These are phyloP conservation scores for Mucor saturninus DNA, from an alignment of 371 early-diverging fungal genomes.

Conservation along the genomic window DNA sequence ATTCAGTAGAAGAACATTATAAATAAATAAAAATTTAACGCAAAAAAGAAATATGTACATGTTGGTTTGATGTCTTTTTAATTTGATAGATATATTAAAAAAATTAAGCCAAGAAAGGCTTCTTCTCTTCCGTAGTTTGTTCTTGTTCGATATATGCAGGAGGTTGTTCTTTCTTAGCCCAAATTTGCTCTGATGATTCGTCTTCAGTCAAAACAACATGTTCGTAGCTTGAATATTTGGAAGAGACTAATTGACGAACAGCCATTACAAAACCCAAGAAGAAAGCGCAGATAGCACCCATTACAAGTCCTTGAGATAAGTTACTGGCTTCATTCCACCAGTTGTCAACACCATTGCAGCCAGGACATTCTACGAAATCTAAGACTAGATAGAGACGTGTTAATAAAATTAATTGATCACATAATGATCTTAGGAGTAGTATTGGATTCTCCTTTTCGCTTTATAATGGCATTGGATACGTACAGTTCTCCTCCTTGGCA, in stretches of 20 bases:
- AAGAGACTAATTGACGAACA: conserved; percentile 36
- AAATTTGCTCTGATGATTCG: conserved; percentile 18
- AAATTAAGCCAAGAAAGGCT: conserved; percentile 33
- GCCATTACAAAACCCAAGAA: conserved; percentile 33
- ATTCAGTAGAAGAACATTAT: conserved; percentile 1
- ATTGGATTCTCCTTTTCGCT: neutral
- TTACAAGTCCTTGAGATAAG: conserved; percentile 29
- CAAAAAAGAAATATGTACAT: too few relatives aligned
- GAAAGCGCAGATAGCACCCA: conserved; percentile 32
- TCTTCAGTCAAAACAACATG: conserved; percentile 23
- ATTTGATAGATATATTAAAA: too few relatives aligned
- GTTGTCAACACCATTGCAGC: conserved; percentile 14
- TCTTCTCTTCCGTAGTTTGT: conserved; percentile 30
- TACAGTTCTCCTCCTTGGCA: neutral
- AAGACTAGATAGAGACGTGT: neutral
- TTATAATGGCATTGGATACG: neutral
- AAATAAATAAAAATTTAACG: neutral
- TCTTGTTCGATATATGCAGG: conserved; percentile 37
- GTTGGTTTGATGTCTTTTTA: too few relatives aligned
- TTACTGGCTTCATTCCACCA: conserved; percentile 48
- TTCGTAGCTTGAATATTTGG: conserved; percentile 23
- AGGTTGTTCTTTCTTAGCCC: conserved; percentile 32
- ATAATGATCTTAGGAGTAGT: neutral
- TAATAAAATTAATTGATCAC: neutral
- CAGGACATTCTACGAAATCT: too few relatives aligned